Evolutionary conservation across 305 asterid species (phyloP), one percentile per base, ranked within the genome.

Genomic region (Withania somnifera): DNA sequence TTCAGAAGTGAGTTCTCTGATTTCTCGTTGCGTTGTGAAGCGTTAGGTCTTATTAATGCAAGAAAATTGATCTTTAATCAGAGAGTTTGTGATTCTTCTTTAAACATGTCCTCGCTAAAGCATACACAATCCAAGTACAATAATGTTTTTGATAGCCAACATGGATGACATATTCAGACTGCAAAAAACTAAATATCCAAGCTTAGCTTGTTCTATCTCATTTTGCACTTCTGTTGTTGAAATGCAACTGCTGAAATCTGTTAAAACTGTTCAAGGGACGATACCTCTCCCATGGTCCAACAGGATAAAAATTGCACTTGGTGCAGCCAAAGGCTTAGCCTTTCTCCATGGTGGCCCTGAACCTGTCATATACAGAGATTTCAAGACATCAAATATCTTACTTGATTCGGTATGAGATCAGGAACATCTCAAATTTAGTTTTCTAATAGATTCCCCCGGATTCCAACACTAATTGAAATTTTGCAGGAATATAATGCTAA

Each of bases 371-470:
- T 95, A 95, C 53, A 88, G 99, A 51, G 99, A 95, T 86, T 95
- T 95, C 91, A 95, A 95, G 95, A 92, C 98, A 40, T 95, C 99
- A n/a, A 95, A 95, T 86, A 95, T 95, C 86, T 87, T 95, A 87
- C 98, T 95, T 52, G 99, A 95, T 82, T 88, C 95, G 83, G 98
- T 93, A 88, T 20, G 89, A 77, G 68, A 82, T 38, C 38, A 7
- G 36, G 8, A 19, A 38, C 51, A 14, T 53, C 28, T 47, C 40
- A 45, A 63, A 13, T 64, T 53, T 15, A 77, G 77, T 47, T 15
- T 78, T 38, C 15, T 75, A 32, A 22, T 53, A 58, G 28, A 15
- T n/a, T 61, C 57, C 9, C n/a, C 56, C 5, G 50, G 73, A 15
- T 61, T 19, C 40, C 42, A 36, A 45, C 9, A 1, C 28, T 50